These are phyloP conservation scores for Blastobotrys ciferrii DNA, from an alignment of 1,139 yeast genomes.

Conservation along the genomic window DNA sequence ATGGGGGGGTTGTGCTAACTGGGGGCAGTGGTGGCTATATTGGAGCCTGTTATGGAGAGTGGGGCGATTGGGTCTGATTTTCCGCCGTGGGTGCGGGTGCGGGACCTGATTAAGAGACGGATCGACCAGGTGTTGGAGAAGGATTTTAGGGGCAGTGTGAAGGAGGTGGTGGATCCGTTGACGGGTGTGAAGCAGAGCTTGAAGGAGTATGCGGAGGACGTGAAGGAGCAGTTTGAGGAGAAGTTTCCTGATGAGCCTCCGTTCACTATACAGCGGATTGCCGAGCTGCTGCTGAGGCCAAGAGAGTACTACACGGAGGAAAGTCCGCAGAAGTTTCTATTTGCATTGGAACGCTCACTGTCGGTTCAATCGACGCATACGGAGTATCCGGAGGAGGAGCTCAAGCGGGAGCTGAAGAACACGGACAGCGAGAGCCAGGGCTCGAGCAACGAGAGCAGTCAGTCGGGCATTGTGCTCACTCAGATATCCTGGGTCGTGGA, in stretches of 20 bases:
- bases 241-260: constrained; percentile 49
- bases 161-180: constrained; percentile 26
- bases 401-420: constrained; percentile 22
- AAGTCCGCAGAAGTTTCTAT: constrained; percentile 39
- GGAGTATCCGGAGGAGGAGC: constrained; percentile 31
- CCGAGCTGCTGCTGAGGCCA: constrained; percentile 52
- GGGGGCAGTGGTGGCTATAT: background rate
- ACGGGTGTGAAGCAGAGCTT: constrained; percentile 27
- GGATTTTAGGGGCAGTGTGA: background rate
- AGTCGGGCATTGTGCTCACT: constrained; percentile 28
- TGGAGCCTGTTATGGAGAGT: background rate
- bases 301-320: constrained; percentile 38
- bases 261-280: constrained; percentile 54
- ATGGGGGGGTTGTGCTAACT: background rate
- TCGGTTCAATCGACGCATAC: constrained; percentile 36
- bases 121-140: background rate
- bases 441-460: constrained; percentile 16
- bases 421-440: constrained; percentile 20
- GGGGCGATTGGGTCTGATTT: background rate
- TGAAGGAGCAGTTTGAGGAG: constrained; percentile 29
- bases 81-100: background rate
- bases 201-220: constrained; percentile 24
- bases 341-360: constrained; percentile 39
- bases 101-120: background rate
- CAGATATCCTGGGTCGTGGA: constrained; percentile 35